These are phyloP conservation scores for Theileria parva DNA, from an alignment of 169 alveolate species.

Conservation along the genomic window DNA sequence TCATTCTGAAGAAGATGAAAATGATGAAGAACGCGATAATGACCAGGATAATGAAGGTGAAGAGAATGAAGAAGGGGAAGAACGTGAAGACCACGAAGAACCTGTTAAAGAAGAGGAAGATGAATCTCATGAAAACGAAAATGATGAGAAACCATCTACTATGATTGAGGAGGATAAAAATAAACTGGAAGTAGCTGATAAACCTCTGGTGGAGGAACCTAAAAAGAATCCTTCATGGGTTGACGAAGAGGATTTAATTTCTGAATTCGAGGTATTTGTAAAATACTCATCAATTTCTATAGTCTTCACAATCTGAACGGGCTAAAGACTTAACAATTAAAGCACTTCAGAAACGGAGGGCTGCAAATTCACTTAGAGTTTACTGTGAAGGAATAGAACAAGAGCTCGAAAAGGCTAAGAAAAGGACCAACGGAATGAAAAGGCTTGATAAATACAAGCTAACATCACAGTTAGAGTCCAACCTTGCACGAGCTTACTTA, in stretches of 20 bases:
- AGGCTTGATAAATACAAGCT: constrained; percentile 34
- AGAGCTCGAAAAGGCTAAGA: constrained; percentile 42
- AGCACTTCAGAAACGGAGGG: constrained; percentile 57
- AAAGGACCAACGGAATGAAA: constrained; percentile 33
- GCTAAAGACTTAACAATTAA: constrained; percentile 51
- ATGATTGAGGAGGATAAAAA: background rate
- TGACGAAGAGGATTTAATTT: constrained; percentile 50
- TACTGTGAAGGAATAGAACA: constrained; percentile 54
- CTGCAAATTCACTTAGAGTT: constrained; percentile 51
- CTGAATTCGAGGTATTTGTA: constrained; percentile 39
- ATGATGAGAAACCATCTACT: background rate
- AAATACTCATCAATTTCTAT: background rate
- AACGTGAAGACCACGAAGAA: background rate
- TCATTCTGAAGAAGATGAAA: background rate
- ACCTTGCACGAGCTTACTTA: constrained; percentile 46
- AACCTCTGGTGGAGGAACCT: constrained; percentile 36
- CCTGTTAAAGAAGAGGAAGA: background rate
- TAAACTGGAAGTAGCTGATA: background rate
- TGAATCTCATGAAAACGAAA: background rate
- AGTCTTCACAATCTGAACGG: constrained; percentile 57
- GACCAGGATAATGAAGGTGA: background rate
- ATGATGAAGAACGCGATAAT: background rate
- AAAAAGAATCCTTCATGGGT: constrained; percentile 53
- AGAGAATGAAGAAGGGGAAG: background rate
- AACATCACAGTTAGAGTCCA: constrained; percentile 51